phyloP scores from a whole-genome alignment of 2,329 filamentous ascomycete genomes.

The Leptographium flavum region DNA sequence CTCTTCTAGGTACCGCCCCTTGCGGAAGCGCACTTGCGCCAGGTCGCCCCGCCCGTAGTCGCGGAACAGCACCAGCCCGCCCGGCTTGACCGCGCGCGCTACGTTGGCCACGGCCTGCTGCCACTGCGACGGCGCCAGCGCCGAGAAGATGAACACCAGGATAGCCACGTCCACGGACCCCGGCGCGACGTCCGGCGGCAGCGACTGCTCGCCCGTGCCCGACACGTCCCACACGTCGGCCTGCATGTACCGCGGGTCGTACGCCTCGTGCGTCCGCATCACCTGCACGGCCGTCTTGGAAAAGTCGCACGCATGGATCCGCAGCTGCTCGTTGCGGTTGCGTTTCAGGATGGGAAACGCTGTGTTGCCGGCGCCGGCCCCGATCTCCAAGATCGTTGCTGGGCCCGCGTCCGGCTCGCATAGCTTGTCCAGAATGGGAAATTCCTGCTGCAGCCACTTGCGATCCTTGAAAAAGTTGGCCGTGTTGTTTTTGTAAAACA shows the following conservation, averaged over 20 bases:
- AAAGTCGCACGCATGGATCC: conserved; percentile 89
- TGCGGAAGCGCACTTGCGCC: conserved; percentile 93
- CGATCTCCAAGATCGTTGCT: conserved; percentile 70
- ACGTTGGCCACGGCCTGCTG: conserved; percentile 67
- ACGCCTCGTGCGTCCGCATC: conserved; percentile 68
- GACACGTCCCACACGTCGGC: conserved; percentile 94
- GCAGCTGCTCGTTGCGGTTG: conserved; percentile 71
- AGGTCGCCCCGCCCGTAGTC: conserved; percentile 94
- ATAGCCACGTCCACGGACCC: conserved; percentile 82
- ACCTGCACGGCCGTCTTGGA: conserved; percentile 90
- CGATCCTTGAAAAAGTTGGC: conserved; percentile 98
- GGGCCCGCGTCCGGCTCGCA: conserved; percentile 56
- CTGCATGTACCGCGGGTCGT: conserved; percentile 53
- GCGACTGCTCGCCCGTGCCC: conserved; percentile 30
- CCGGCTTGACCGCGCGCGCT: conserved; percentile 70
- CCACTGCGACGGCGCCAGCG: conserved; percentile 78
- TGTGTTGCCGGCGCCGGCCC: conserved; percentile 90
- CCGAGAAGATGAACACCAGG: conserved; percentile 96
- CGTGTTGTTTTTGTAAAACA: conserved; percentile 96
- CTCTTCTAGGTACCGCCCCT: conserved; percentile 83
- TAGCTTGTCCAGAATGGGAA: conserved; percentile 70
- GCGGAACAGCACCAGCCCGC: conserved; percentile 85
- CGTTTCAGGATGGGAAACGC: conserved; percentile 78
- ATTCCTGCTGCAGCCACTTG: conserved; percentile 95
- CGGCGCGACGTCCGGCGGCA: conserved; percentile 65